Evolutionary conservation across 2,329 filamentous ascomycete genomes (phyloP), one percentile per base, ranked within the genome.

Genomic region (Penicillium sp.): DNA sequence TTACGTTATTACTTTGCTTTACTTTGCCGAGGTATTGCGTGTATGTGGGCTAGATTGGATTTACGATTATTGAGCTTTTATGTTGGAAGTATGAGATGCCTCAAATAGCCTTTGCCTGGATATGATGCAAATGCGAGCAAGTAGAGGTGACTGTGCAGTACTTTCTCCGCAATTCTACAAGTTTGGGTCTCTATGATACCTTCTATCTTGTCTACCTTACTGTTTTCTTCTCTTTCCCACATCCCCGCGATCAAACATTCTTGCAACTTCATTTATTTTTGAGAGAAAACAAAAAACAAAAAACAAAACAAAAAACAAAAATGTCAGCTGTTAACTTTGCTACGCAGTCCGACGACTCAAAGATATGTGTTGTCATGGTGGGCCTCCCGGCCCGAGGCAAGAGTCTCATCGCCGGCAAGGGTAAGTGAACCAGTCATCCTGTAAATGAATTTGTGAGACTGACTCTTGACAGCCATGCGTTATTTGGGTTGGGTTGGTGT

Each of bases 311-410:
- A 7, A 21, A 27, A 15, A 6, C 15, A 17, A 54, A 37, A 12
- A 65, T 56, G 55, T 23, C 25, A 31, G 23, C 33, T n/a, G 40
- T 50, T 60, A 56, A 58, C 51, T 79, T 85, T 69, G 89, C 88
- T 71, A 84, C 93, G 64, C 89, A 96, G 90, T 90, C 90, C 69
- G 93, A 97, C 81, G 92, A 97, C 77, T 93, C 91, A 60, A 91
- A 90, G 76, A 95, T 99, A 80, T 97, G 93, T 77, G 93, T 99
- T 64, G 92, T 99, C 69, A 97, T 99, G 94, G 94, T 99, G 60
- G 94, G 94, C 66, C 83, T 99, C 73, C 94, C 94, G 55, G 94
- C 94, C 61, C 84, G 94, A 67, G 94, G 94, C 71, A 99, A 99
- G 84, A 96, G 91, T 80, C 86, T 96, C 76, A 97, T 99, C 74